Evolutionary conservation across 106 monocot species (phyloP), one percentile per base, ranked within the genome.

Genomic region (Acanthochlamys bracteata): DNA sequence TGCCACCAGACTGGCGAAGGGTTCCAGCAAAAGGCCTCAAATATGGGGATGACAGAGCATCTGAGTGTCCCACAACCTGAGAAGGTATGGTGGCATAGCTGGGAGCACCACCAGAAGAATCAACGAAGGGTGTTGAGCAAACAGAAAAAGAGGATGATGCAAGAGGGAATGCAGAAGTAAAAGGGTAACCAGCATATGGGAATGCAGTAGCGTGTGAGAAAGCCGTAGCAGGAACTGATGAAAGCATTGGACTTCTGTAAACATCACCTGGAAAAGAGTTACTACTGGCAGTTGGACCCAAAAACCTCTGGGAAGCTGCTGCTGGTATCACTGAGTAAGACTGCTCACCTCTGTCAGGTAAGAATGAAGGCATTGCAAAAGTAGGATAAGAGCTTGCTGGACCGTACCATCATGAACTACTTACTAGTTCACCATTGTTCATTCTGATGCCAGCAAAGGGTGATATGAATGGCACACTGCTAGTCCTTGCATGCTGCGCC

Each of bases 311-410:
- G 17, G 76, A 3, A 24, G 76, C 84, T 10, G 78, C 58, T 33
- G 85, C 69, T 12, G 85, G 80, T 57, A 79, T 75, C 42, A 94
- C 57, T 20, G 89, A 83, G 53, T 83, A 86, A 70, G 86, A 27
- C 47, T 82, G 89, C 55, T 89, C 81, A 52, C 78, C 86, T 63
- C 93, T 85, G 17, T 86, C 78, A 25, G 86, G 63, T 41, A 94
- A 70, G 59, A 89, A 93, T n/a, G 89, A 77, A 19, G 86, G 86
- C 42, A 89, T 86, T n/a, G 81, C 74, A 42, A 86, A 74, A 53
- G 89, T 72, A 55, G 81, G 71, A 79, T 79, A 86, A 21, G 89
- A 69, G 24, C 79, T 89, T 17, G 79, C 81, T 12, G 78, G 74
- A 49, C 83, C 66, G 54, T 84, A 82, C 93, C 93, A 94, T 10